A percentile compares a stretch with the other conserved stretches of the same genome.
Evolutionary conservation across 2,329 filamentous ascomycete genomes (phyloP).

Genomic region (Botrytis galanthina): DNA sequence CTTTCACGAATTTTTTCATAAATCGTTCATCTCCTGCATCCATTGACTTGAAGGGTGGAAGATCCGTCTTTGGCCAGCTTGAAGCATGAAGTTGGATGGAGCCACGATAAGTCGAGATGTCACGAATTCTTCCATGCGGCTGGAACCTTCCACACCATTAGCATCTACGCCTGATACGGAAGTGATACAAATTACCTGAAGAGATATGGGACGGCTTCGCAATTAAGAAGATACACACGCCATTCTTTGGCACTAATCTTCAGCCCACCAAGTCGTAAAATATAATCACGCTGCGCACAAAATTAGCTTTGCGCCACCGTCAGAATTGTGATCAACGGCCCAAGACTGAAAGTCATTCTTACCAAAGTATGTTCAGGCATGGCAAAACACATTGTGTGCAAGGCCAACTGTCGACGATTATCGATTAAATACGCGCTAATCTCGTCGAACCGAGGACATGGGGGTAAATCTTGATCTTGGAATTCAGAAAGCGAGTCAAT

Average conservation of each 20-base stretch:
- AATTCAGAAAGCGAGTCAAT: background rate
- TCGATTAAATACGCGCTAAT: conserved; percentile 18
- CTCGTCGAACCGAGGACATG: conserved; percentile 16
- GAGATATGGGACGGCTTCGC: background rate
- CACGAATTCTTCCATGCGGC: background rate
- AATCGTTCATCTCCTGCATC: background rate
- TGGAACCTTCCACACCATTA: background rate
- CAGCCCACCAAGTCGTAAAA: conserved; percentile 15
- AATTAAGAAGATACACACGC: conserved; percentile 21
- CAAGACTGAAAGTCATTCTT: background rate
- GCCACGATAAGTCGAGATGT: conserved; percentile 5
- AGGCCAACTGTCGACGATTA: conserved; percentile 15
- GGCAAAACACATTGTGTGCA: conserved; percentile 22
- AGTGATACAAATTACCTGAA: background rate
- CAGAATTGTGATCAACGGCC: background rate
- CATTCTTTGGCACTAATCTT: conserved; percentile 19
- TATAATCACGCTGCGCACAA: background rate
- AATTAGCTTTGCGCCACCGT: background rate
- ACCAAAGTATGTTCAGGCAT: conserved; percentile 24
- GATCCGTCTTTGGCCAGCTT: conserved; percentile 8
- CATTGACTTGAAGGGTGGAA: background rate
- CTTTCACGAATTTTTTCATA: background rate
- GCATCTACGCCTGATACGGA: background rate
- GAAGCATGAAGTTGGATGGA: conserved; percentile 8
- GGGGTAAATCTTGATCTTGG: background rate